These are phyloP conservation scores for Saccharomycopsis fermentans DNA, from an alignment of 805 yeast genomes.

Conservation along the genomic window DNA sequence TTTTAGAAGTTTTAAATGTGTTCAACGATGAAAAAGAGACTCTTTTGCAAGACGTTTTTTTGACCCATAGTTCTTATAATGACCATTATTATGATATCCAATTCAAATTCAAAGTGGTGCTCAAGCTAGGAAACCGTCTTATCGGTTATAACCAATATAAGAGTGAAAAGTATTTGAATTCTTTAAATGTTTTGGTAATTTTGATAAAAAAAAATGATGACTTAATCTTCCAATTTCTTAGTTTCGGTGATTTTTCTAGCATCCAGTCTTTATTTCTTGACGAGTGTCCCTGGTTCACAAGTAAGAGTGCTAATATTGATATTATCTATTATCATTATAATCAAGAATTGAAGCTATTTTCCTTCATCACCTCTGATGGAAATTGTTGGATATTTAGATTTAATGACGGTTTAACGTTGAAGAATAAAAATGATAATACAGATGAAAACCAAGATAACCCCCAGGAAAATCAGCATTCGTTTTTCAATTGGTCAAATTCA, in stretches of 20 bases:
- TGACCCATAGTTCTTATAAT: conserved; percentile 2
- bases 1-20: conserved; percentile 7
- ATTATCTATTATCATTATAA: conserved; percentile 5
- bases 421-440: background rate
- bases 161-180: background rate
- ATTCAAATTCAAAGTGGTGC: conserved; percentile 22
- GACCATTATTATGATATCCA: conserved; percentile 19
- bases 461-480: background rate
- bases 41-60: conserved; percentile 15
- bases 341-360: conserved; percentile 5
- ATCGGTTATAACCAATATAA: conserved; percentile 20
- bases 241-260: background rate
- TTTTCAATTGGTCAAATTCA: conserved; percentile 1
- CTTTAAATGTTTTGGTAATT: background rate
- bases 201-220: background rate
- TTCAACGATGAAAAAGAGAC: conserved; percentile 9
- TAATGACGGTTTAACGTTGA: background rate
- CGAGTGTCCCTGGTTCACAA: conserved; percentile 14
- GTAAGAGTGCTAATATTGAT: background rate
- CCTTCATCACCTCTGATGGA: conserved; percentile 14
- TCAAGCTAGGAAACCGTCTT: conserved; percentile 22
- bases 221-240: background rate
- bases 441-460: background rate
- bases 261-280: conserved; percentile 11
- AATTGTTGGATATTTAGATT: conserved; percentile 17